Percentiles rank a stretch among this genome's conserved stretches.
phyloP scores from a whole-genome alignment of 2,329 filamentous ascomycete species.

The Diaporthe humulicola region DNA sequence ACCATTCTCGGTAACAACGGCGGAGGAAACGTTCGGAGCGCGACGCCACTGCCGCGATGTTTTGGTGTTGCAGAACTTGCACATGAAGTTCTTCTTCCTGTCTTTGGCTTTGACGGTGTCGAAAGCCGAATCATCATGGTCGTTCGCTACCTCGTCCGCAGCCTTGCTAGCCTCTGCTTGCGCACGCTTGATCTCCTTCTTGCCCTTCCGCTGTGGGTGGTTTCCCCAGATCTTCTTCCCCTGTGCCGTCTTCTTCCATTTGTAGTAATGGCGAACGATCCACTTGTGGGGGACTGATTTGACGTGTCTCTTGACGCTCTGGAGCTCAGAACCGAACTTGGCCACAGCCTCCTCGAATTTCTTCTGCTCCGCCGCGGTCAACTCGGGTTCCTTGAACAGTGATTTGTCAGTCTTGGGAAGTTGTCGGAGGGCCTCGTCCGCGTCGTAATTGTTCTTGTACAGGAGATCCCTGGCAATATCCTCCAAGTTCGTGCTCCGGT shows the following conservation, averaged over 20 bases:
- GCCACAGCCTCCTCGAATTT: constrained; percentile 92
- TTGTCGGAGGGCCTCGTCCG: constrained; percentile 76
- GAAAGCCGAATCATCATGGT: constrained; percentile 95
- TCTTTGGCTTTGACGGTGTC: constrained; percentile 86
- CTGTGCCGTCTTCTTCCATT: constrained; percentile 94
- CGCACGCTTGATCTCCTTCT: constrained; percentile 84
- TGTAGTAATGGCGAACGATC: constrained; percentile 94
- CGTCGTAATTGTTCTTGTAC: constrained; percentile 78
- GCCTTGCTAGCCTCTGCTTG: constrained; percentile 81
- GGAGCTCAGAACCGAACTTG: constrained; percentile 92
- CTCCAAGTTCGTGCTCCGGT: constrained; percentile 86
- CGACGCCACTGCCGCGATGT: constrained; percentile 91
- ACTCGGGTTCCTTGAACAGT: constrained; percentile 86
- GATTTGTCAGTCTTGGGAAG: constrained; percentile 77
- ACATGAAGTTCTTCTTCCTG: constrained; percentile 87
- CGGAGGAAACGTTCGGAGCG: constrained; percentile 82
- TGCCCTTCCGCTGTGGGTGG: constrained; percentile 88
- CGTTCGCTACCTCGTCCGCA: constrained; percentile 92
- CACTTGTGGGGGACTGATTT: constrained; percentile 84
- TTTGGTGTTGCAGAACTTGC: constrained; percentile 90
- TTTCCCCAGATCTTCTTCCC: constrained; percentile 92
- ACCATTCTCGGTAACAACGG: constrained; percentile 74
- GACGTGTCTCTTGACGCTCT: constrained; percentile 85
- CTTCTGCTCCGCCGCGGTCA: constrained; percentile 83
- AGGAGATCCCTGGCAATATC: constrained; percentile 85